These are phyloP conservation scores for Anacardium occidentale DNA, from an alignment of 345 rosid genomes.

Conservation along the genomic window DNA sequence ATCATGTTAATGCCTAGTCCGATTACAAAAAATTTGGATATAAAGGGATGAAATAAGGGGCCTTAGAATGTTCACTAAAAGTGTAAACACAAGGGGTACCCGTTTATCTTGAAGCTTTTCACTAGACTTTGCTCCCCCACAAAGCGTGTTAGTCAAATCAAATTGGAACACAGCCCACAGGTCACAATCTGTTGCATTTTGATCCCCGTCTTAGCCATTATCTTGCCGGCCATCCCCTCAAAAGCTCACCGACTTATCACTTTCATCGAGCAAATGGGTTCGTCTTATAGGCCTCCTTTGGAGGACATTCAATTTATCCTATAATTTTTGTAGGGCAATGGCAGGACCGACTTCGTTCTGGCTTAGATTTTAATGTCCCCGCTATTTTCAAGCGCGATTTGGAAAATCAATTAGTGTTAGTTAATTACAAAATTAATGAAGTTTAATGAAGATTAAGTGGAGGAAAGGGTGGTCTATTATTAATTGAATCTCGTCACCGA, in stretches of 20 bases:
- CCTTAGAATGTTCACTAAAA: slow-evolving; percentile 11
- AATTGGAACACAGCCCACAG: neutral
- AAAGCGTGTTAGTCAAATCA: slow-evolving; percentile 18
- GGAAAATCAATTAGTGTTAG: too few species aligned
- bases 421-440: too few species aligned
- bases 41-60: neutral
- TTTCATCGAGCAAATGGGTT: neutral
- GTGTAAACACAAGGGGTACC: neutral
- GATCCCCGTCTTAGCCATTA: neutral
- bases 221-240: neutral
- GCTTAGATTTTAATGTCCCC: neutral
- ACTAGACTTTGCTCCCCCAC: slow-evolving; percentile 1
- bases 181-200: slow-evolving; percentile 2
- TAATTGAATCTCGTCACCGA: slow-evolving; percentile 13
- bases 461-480: neutral
- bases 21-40: too few species aligned
- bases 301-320: neutral
- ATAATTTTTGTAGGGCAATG: neutral
- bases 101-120: neutral
- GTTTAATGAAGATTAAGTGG: too few species aligned
- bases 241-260: slow-evolving; percentile 4
- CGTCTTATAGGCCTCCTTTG: neutral
- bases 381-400: neutral
- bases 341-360: neutral
- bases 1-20: too few species aligned